Base-by-base conservation (phyloP, 805 yeast species). In the Candida adriatica region DNA sequence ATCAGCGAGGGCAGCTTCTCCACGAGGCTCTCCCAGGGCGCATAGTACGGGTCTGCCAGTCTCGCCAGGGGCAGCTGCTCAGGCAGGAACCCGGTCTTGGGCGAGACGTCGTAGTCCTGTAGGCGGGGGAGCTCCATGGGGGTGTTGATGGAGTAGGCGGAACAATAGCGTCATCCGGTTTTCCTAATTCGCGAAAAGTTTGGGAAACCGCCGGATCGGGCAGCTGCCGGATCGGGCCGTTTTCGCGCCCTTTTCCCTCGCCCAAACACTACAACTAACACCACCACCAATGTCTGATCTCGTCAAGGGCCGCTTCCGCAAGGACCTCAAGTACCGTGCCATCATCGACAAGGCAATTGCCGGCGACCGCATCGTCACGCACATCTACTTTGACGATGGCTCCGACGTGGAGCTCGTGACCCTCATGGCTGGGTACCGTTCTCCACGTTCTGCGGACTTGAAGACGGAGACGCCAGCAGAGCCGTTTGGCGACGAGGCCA, bases 11-110 rank as follows among this genome's bases (percentile, higher is more conserved):
- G 94, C 24, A 90, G 64, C 29, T 74, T 73, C 13, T 56, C 58
- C 6, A 68, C 87, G 14, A 84, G 49, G 11, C 51, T 48, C 51
- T 88, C 96, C 97, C 97, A 88, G 5, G 82, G 79, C 27, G 62
- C 58, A 50, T 70, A 84, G 50, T 80, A 84, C 4, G 57, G 59
- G 28, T 70, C 70, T 1, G 86, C 75, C 22, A 88, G 65, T 23
- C 61, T 53, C 15, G 59, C 61, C 9, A 82, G 59, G 0, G 96
- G 96, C 16, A 70, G 55, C 29, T 64, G 61, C 7, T 66, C 68
- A 3, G 96, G 95, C 15, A 90, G 65, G 49, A 88, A 88, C 18
- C 96, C 97, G 0, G 84, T 70, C 17, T 48, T 55, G 4, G 75
- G 71, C 15, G 83, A 79, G 23, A 88, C 71, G 26, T 78, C 88